Conservation (phyloP, 2,329 filamentous ascomycete genomes). For the Arachnopeziza araneosa region DNA sequence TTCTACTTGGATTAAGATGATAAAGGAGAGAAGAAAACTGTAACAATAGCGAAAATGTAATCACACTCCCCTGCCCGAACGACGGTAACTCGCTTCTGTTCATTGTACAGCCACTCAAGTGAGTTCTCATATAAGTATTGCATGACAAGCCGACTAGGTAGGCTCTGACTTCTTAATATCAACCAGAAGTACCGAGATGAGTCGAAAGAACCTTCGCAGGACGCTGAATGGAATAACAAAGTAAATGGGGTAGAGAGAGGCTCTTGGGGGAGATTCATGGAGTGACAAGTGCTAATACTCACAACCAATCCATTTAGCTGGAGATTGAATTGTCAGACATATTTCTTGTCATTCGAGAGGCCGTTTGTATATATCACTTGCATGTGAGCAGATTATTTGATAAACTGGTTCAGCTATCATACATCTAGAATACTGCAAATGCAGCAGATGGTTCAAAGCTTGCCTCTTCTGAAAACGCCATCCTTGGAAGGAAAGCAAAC, state of each 20-base stretch:
- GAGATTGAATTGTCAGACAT: too few relatives aligned
- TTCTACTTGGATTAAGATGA: conserved; percentile 59
- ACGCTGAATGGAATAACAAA: too few relatives aligned
- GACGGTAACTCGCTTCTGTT: background rate
- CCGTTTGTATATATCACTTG: too few relatives aligned
- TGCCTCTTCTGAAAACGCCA: background rate
- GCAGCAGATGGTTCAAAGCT: background rate
- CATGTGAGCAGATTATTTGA: background rate
- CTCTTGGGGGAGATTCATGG: too few relatives aligned
- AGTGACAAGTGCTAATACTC: too few relatives aligned
- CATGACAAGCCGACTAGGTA: too few relatives aligned
- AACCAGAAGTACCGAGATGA: too few relatives aligned
- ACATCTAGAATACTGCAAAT: background rate
- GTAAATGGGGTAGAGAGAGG: too few relatives aligned
- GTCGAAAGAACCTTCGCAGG: too few relatives aligned
- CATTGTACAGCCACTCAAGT: background rate
- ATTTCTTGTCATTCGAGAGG: too few relatives aligned
- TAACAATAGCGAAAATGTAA: conserved; percentile 19
- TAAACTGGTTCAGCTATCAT: background rate
- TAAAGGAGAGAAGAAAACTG: conserved; percentile 14
- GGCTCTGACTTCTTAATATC: too few relatives aligned
- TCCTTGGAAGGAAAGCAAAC: background rate
- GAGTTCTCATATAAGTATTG: background rate
- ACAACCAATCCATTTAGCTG: too few relatives aligned
- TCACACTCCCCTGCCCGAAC: background rate